Evolutionary conservation across 768 basidiomycete species (phyloP), one percentile per base, ranked within the genome.

Genomic region (Wakefieldia striispora): DNA sequence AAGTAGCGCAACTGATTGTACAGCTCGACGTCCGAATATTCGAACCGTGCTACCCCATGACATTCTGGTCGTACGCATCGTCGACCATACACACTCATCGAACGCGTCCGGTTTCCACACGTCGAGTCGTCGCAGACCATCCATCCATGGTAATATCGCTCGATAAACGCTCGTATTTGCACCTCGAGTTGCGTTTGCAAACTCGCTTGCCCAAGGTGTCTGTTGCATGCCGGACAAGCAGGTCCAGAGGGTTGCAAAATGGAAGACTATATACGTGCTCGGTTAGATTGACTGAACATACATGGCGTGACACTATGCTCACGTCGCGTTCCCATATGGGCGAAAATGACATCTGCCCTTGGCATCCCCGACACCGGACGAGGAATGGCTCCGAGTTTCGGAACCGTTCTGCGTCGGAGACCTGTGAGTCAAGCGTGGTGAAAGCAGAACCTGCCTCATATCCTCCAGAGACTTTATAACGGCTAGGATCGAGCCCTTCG

Each of bases 1-100:
- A 84, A 95, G 71, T 85, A 97, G 40, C 93, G 72, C 29, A 98
- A 75, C 66, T 99, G 97, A 55, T 88, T 90, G 68, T 98, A 97
- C 34, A 99, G 72, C 56, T 83, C 79, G 9, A 77, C 71, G 63
- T 97, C 94, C 31, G 86, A 77, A 65, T 95, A 97, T 88, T 97
- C 65, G 10, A 51, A 47, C 35, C 31, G 51, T 1, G 26, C 53
- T 10, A 4, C 49, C 0, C 59, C 59, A 0, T 0, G 31, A 44
- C 66, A 68, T 21, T 9, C 33, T 0, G 53, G 38, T 40, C 80
- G 79, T 47, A 93, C 64, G 65, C 97, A 99, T 43, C 86, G 75
- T 27, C 84, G 79, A 6, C 92, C 94, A 65, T 93, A 95, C 1
- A 97, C 91, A 31, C 88, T 77, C 91, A 97, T 95, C 78, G 86